Percentiles rank a stretch among this genome's conserved stretches.
Evolutionary conservation across 345 rosid species (phyloP).

Genomic region (Anacardium occidentale): DNA sequence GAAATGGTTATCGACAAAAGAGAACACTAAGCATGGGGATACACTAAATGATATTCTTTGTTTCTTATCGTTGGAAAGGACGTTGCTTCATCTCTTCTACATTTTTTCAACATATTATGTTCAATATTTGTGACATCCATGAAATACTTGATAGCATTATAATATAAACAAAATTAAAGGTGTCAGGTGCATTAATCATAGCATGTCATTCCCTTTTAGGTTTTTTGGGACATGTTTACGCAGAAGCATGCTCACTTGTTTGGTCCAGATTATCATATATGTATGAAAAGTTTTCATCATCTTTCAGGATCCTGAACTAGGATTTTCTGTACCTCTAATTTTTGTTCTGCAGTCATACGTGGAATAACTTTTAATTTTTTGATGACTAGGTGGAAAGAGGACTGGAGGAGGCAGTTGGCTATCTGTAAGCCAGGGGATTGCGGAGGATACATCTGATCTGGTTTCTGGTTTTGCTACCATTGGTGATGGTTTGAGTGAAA

Average conservation of each 20-base stretch:
- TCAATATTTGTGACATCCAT: neutral
- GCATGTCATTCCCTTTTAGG: neutral
- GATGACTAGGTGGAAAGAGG: slow-evolving; percentile 71
- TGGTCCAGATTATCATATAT: neutral
- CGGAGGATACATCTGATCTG: slow-evolving; percentile 95
- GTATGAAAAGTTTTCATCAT: neutral
- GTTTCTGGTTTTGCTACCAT: slow-evolving; percentile 98
- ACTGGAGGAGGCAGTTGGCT: slow-evolving; percentile 92
- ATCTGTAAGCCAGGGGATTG: slow-evolving; percentile 95
- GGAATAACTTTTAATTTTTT: slow-evolving; percentile 13
- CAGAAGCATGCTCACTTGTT: neutral
- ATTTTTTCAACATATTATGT: neutral
- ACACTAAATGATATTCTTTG: no score
- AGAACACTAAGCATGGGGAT: no score
- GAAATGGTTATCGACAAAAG: no score
- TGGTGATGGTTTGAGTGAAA: slow-evolving; percentile 95
- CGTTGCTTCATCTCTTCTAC: neutral
- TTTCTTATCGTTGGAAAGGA: neutral
- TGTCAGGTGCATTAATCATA: neutral
- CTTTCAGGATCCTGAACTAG: neutral
- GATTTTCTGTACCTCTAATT: neutral
- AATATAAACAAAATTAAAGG: neutral
- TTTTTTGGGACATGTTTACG: neutral
- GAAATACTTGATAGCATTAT: neutral
- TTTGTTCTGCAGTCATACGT: neutral